phyloP scores from a whole-genome alignment of 257 asterid genomes.

The Leonotis leonurus region DNA sequence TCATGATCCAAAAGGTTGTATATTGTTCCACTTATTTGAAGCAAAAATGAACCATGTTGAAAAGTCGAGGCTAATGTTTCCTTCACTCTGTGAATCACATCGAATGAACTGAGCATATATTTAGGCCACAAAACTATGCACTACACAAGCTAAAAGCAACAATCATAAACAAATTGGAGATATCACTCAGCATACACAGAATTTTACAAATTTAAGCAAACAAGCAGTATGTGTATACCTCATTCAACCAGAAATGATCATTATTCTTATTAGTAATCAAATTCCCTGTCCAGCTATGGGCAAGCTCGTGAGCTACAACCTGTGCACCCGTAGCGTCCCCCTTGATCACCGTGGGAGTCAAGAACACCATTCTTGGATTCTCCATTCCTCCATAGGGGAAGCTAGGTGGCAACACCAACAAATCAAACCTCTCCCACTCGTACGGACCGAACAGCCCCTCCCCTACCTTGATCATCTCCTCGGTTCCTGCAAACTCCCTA shows the following conservation, averaged over 20 bases:
- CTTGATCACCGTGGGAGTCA: constrained; percentile 90
- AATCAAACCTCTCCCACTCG: constrained; percentile 96
- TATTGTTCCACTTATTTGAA: background rate
- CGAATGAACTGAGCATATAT: background rate
- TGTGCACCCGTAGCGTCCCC: constrained; percentile 85
- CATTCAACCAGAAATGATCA: constrained; percentile 98
- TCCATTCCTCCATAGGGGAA: constrained; percentile 98
- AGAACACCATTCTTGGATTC: constrained; percentile 87
- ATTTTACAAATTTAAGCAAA: background rate
- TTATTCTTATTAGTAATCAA: constrained; percentile 91
- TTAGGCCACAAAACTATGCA: background rate
- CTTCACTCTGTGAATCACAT: background rate
- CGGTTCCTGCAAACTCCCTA: constrained; percentile 76
- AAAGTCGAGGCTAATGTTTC: background rate
- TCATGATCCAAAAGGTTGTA: background rate
- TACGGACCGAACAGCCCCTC: constrained; percentile 84
- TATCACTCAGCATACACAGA: background rate
- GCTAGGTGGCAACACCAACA: constrained; percentile 94
- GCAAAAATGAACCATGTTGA: background rate
- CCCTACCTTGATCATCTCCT: constrained; percentile 85
- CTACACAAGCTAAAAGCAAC: background rate
- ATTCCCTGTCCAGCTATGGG: constrained; percentile 99
- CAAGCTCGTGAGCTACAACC: constrained; percentile 97
- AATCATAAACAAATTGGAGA: background rate
- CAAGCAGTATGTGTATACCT: constrained; percentile 52